phyloP scores from a whole-genome alignment of 768 basidiomycete species.

The Trametes villosa region DNA sequence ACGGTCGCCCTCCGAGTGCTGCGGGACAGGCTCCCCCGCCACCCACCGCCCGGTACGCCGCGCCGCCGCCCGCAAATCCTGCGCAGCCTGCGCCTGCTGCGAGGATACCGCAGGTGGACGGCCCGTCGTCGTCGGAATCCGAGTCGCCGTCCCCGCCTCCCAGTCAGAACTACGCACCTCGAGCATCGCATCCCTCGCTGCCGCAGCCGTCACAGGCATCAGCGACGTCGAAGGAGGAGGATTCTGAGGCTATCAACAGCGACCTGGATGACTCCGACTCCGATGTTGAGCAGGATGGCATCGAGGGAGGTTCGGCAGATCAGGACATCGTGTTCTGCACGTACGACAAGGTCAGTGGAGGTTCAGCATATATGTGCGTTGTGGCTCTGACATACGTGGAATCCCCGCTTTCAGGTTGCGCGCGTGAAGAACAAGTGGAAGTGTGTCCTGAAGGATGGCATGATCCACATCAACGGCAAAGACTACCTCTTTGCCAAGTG shows the following conservation, averaged over 20 bases:
- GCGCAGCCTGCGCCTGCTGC: conserved; percentile 1
- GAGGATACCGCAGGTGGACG: conserved; percentile 79
- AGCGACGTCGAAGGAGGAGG: conserved; percentile 45
- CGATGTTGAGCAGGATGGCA: conserved; percentile 81
- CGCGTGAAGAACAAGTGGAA: conserved; percentile 99
- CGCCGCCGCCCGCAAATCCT: conserved; percentile 2
- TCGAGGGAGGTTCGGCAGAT: conserved; percentile 69
- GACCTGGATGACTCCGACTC: conserved; percentile 96
- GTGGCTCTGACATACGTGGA: conserved; percentile 7
- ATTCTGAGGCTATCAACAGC: conserved; percentile 91
- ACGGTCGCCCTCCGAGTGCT: conserved; percentile 15
- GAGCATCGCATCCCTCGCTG: conserved; percentile 72
- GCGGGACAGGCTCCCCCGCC: conserved; percentile 23
- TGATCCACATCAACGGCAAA: conserved; percentile 95
- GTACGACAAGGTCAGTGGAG: conserved; percentile 84
- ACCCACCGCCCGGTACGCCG: conserved; percentile 29
- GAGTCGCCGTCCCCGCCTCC: conserved; percentile 75
- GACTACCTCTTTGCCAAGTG: conserved; percentile 98
- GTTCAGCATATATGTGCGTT: background rate
- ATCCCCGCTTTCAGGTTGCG: conserved; percentile 66
- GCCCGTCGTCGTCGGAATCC: conserved; percentile 69
- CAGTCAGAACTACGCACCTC: conserved; percentile 62
- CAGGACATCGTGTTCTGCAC: conserved; percentile 97
- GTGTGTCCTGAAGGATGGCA: conserved; percentile 95
- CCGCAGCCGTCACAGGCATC: conserved; percentile 60